Percentiles rank a stretch among this genome's conserved stretches.
These are phyloP conservation scores for Micractinium sp. DNA, from an alignment of 139 green algal species.

Conservation along the genomic window DNA sequence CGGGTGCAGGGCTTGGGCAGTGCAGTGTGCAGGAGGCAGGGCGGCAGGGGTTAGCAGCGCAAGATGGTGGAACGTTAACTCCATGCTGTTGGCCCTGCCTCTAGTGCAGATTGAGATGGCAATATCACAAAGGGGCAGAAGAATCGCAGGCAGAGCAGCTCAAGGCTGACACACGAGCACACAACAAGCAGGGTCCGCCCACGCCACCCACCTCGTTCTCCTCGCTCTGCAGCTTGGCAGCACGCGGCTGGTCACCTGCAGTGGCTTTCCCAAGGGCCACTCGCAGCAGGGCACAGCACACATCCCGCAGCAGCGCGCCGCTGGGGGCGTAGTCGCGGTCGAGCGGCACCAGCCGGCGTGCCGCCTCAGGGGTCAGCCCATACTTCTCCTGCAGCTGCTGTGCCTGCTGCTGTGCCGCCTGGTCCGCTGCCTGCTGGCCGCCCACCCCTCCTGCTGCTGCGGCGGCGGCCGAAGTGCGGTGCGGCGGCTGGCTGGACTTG, in stretches of 20 bases:
- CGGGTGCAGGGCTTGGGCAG: too few relatives aligned
- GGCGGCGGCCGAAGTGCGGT: not conserved
- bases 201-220: conserved; percentile 26
- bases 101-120: too few relatives aligned
- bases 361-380: conserved; percentile 13
- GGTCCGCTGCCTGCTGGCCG: not conserved
- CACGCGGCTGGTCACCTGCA: conserved; percentile 17
- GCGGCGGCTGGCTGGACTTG: too few relatives aligned
- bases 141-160: too few relatives aligned
- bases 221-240: conserved; percentile 18
- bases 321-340: conserved; percentile 38
- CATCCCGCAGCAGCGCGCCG: conserved; percentile 70
- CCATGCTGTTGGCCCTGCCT: too few relatives aligned
- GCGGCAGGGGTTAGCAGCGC: too few relatives aligned
- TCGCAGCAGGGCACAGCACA: conserved; percentile 68
- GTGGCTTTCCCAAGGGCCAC: conserved; percentile 29
- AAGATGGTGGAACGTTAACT: too few relatives aligned
- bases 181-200: not conserved
- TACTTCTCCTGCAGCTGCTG: conserved; percentile 42
- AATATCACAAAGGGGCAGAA: too few relatives aligned
- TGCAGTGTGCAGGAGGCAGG: too few relatives aligned
- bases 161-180: not conserved
- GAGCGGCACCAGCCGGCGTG: conserved; percentile 22
- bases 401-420: not conserved
- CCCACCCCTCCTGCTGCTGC: not conserved